A percentile compares a stretch with the other conserved stretches of the same genome.
Conservation (phyloP, 768 basidiomycete species). For the Collybia sp. region DNA sequence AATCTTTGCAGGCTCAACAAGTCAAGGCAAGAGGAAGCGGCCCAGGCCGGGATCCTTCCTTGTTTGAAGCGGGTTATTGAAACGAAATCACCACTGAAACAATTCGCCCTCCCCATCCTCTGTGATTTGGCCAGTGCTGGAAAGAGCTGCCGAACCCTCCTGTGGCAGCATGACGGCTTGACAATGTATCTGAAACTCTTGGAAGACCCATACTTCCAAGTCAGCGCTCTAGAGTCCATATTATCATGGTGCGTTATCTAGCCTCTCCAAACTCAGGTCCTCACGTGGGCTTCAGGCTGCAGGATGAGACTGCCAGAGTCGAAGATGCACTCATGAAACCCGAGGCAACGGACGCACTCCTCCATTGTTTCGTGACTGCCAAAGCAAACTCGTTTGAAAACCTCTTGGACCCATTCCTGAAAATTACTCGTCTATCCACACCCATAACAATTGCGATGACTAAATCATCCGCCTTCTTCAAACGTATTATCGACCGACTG, state of each 20-base stretch:
- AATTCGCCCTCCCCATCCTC: constrained; percentile 94
- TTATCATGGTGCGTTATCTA: constrained; percentile 69
- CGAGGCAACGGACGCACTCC: constrained; percentile 58
- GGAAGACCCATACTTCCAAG: constrained; percentile 87
- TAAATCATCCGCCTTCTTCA: constrained; percentile 77
- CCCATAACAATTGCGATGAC: constrained; percentile 72
- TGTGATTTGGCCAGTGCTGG: constrained; percentile 96
- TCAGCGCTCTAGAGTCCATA: constrained; percentile 87
- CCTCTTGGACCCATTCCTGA: constrained; percentile 87
- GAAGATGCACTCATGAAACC: constrained; percentile 81
- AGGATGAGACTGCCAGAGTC: constrained; percentile 92
- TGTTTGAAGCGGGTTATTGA: constrained; percentile 86
- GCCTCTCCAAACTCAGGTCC: neutral
- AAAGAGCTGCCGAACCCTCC: constrained; percentile 81
- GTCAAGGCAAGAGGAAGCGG: constrained; percentile 93
- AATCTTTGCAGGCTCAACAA: constrained; percentile 95
- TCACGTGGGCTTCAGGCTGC: constrained; percentile 52
- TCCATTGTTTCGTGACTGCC: constrained; percentile 77
- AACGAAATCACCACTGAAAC: constrained; percentile 88
- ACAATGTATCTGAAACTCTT: constrained; percentile 72
- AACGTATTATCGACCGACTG: constrained; percentile 80
- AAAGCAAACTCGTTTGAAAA: constrained; percentile 92
- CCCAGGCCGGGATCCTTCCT: constrained; percentile 92
- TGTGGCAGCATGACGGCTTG: constrained; percentile 96
- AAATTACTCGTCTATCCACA: constrained; percentile 81